Evolutionary conservation across 176 grass and related monocot species (phyloP).

Genomic region (Sorghum bicolor): DNA sequence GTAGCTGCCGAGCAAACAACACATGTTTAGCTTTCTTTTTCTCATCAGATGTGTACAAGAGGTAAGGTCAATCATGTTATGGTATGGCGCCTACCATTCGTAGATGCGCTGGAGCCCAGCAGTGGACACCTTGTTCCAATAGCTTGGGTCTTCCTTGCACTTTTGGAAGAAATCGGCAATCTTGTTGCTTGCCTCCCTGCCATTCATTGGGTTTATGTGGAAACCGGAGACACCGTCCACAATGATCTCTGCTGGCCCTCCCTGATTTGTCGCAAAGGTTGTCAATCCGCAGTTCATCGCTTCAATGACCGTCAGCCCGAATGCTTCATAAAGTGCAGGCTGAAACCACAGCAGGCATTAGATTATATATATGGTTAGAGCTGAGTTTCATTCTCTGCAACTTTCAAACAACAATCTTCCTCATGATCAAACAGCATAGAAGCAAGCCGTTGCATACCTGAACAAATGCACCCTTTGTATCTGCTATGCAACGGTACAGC

Average conservation of each 20-base stretch:
- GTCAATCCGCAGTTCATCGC: slow-evolving; percentile 93
- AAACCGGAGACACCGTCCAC: slow-evolving; percentile 88
- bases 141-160: slow-evolving; percentile 69
- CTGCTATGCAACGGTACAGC: slow-evolving; percentile 87
- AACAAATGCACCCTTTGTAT: slow-evolving; percentile 89
- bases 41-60: background rate
- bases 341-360: slow-evolving; percentile 39
- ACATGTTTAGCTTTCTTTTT: background rate
- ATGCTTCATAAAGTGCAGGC: slow-evolving; percentile 97
- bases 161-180: slow-evolving; percentile 89
- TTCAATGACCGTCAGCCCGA: slow-evolving; percentile 90
- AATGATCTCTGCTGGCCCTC: slow-evolving; percentile 92
- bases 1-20: slow-evolving; percentile 48
- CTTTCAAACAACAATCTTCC: no score
- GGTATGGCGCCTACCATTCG: slow-evolving; percentile 52
- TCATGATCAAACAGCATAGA: background rate
- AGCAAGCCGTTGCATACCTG: slow-evolving; percentile 43
- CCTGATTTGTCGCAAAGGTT: slow-evolving; percentile 91
- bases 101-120: slow-evolving; percentile 89
- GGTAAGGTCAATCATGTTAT: background rate
- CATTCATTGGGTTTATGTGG: slow-evolving; percentile 80
- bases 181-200: slow-evolving; percentile 65
- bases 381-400: background rate
- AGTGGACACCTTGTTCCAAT: slow-evolving; percentile 93
- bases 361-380: background rate